phyloP scores from a whole-genome alignment of 1,139 yeast genomes.

The Suhomyces yuchorum region DNA sequence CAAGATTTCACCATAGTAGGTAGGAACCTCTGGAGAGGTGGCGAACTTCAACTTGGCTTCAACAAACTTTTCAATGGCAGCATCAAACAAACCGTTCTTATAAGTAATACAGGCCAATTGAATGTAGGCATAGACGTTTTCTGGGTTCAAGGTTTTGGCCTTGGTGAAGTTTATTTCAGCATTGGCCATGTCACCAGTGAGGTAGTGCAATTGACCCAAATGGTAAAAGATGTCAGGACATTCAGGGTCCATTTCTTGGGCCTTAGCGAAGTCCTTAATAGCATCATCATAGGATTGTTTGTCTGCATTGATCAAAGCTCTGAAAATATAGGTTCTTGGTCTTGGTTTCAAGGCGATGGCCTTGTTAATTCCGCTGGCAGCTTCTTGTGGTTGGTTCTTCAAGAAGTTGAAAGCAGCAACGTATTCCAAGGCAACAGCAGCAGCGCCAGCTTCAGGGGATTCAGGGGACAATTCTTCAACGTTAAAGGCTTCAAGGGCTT shows the following conservation, averaged over 20 bases:
- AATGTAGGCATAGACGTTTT: slow-evolving; percentile 81
- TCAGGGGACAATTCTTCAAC: slow-evolving; percentile 37
- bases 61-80: slow-evolving; percentile 68
- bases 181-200: slow-evolving; percentile 70
- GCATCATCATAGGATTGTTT: slow-evolving; percentile 65
- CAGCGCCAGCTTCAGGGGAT: slow-evolving; percentile 53
- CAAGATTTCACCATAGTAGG: slow-evolving; percentile 92
- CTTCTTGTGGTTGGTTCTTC: slow-evolving; percentile 67
- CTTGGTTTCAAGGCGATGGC: slow-evolving; percentile 74
- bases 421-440: slow-evolving; percentile 75
- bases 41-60: slow-evolving; percentile 80
- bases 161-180: slow-evolving; percentile 79
- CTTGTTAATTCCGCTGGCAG: slow-evolving; percentile 58
- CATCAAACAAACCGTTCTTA: slow-evolving; percentile 67
- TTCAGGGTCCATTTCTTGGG: slow-evolving; percentile 67
- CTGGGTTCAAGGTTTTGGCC: slow-evolving; percentile 72
- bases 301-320: slow-evolving; percentile 86
- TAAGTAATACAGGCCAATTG: slow-evolving; percentile 92
- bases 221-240: slow-evolving; percentile 90
- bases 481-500: slow-evolving; percentile 63
- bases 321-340: slow-evolving; percentile 78
- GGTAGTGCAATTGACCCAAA: slow-evolving; percentile 87
- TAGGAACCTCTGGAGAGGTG: slow-evolving; percentile 87
- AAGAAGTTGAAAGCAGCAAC: slow-evolving; percentile 81
- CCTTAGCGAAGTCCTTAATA: slow-evolving; percentile 69